Conservation (phyloP, 2,329 filamentous ascomycete species). For the Colletotrichum tamarilloi region DNA sequence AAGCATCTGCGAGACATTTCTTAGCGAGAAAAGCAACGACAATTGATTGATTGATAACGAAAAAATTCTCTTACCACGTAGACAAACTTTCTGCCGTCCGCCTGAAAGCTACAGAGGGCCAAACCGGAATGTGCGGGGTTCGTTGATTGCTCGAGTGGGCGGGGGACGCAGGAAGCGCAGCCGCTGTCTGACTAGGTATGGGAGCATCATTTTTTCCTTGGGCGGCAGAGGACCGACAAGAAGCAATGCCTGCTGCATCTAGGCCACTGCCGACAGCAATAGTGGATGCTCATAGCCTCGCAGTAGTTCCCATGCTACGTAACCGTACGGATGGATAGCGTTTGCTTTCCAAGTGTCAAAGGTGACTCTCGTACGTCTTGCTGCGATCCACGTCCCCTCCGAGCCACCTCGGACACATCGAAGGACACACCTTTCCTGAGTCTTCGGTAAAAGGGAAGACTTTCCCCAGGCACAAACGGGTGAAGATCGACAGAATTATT, state of each 20-base stretch:
- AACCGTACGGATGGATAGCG: neutral
- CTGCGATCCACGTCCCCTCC: neutral
- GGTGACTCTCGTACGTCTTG: neutral
- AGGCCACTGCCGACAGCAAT: constrained; percentile 2
- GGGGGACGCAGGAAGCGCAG: neutral
- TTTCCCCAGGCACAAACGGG: neutral
- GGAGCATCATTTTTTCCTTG: neutral
- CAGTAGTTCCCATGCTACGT: neutral
- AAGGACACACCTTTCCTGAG: neutral
- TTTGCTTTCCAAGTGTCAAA: neutral
- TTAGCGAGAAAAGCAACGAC: constrained; percentile 25
- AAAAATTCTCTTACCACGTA: neutral
- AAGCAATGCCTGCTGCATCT: constrained; percentile 23
- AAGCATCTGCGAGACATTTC: constrained; percentile 28
- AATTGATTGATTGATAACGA: neutral
- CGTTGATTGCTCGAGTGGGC: neutral
- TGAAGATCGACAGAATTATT: constrained; percentile 10
- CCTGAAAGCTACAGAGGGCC: neutral
- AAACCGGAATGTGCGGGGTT: neutral
- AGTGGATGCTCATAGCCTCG: neutral
- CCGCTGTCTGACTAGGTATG: neutral
- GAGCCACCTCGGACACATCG: neutral
- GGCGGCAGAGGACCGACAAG: constrained; percentile 1
- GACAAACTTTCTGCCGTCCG: neutral
- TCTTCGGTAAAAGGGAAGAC: neutral